Evolutionary conservation across 2,329 filamentous ascomycete species (phyloP), one percentile per base, ranked within the genome.

Genomic region (Colletotrichum phormii): DNA sequence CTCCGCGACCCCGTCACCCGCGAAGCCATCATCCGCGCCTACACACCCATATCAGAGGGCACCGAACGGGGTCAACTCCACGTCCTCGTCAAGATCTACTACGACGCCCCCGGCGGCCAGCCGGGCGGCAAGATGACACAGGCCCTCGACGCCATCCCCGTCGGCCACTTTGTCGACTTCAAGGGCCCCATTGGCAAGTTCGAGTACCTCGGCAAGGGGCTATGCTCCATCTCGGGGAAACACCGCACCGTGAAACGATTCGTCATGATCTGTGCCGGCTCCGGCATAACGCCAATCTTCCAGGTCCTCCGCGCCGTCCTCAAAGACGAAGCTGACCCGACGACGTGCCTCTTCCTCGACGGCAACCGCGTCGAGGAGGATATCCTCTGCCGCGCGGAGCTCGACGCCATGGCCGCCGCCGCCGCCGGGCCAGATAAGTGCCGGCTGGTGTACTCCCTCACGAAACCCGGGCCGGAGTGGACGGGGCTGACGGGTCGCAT

Each of bases 231-330:
- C 54, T 89, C 89, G 37, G 89, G 89, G 0, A 86, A 84, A 24
- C 80, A 85, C 70, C 85, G 91, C 11, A 82, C 77, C 0, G 89
- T 97, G 1, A 89, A 87, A 64, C 88, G 88, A 13, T 94, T 98
- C 81, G 86, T 93, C 79, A 97, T 98, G 95, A 91, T 98, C 37
- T 97, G 94, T 77, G 95, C 89, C 15, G 95, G 95, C 6, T 94
- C 90, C n/a, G 95, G 95, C 0, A 93, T 98, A 78, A 98, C 95
- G n/a, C 95, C 95, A 0, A 94, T 98, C 75, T 97, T 91, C 81
- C 94, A 97, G 78, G 93, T 97, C 3, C 85, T 97, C 64, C 87
- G 94, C 7, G 92, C 94, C 0, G 89, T 97, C 0, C 88, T 95
- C 80, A 86, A 88, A 58, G 90, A 96, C 74, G 76, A 80, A 1